Base-by-base conservation (phyloP, 176 grass and related monocot genomes). In the Juncus effusus region DNA sequence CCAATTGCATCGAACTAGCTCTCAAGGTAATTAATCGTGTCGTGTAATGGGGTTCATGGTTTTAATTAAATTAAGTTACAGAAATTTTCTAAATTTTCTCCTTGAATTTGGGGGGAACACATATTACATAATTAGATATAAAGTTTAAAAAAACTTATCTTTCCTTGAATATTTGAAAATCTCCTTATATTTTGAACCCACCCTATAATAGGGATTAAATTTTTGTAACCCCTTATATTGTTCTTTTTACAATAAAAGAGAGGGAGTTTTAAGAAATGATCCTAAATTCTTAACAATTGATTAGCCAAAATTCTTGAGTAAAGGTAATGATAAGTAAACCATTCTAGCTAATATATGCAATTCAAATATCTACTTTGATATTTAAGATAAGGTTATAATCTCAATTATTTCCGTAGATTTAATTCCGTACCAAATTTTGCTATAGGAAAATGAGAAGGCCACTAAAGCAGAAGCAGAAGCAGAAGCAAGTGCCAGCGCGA, bases 1-100 rank as follows among this genome's bases (percentile, higher is more conserved):
- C 79, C 8, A 76, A 49, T 69, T 85, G 82, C 82, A 74, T 90
- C 49, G 82, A 90, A 66, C 53, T 90, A 7, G 61, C 70, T 35
- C 38, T 90, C 13, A 65, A 80, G 84, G 84, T 78, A 61, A 10
- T 45, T 35, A 13, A 5, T 53, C 40, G 15, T 5, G 16, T 14
- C 5, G 13, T 59, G 10, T 0, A 42, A 51, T 16, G 42, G 19
- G 6, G 16, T 60, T 19, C 7, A 12, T 28, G 1, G 19, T 28
- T 28, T 28, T 28, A 28, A 28, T 28, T 28, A 28, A 28, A 28
- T 28, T 28, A 28, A 28, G 19, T 28, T 28, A 14, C 19, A 60
- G 10, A 3, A 3, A 64, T 41, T 41, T 44, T 64, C 44, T 64
- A 13, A 64, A 13, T 13, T 9, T 44, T 15, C 39, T 3, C 13